Conservation (phyloP, 345 rosid genomes). For the Conringia planisiliqua region DNA sequence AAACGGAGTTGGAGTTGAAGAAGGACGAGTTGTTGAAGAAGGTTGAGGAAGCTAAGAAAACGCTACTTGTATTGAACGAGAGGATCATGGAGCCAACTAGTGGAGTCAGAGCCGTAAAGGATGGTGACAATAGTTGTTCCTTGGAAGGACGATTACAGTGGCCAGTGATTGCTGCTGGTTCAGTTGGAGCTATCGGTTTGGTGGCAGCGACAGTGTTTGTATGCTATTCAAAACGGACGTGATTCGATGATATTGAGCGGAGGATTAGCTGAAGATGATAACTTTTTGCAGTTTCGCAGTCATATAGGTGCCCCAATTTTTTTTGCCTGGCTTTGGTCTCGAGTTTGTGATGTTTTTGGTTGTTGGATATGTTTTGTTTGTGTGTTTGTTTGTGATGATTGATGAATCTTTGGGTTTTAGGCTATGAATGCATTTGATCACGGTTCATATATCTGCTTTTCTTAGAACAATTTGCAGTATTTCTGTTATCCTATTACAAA, state of each 20-base stretch:
- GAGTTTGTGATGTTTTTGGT: not conserved
- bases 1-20: constrained; percentile 29
- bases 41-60: constrained; percentile 36
- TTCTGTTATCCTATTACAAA: not conserved
- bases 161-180: constrained; percentile 46
- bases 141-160: constrained; percentile 31
- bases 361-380: not conserved
- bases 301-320: not conserved
- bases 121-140: not conserved
- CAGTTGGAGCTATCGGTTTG: constrained; percentile 40
- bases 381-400: not conserved
- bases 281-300: not conserved
- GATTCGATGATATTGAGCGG: not conserved
- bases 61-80: constrained; percentile 39
- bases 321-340: not conserved
- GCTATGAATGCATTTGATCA: not conserved
- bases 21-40: constrained; percentile 39
- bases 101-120: constrained; percentile 28
- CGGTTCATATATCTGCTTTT: not conserved
- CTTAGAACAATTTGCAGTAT: not conserved
- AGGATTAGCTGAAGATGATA: not conserved
- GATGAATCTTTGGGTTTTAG: not conserved
- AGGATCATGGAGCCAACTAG: constrained; percentile 17
- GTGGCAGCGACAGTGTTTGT: constrained; percentile 43
- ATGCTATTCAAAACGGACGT: constrained; percentile 36